Conservation (phyloP, 2,329 filamentous ascomycete species). For the Fusarium coicis region DNA sequence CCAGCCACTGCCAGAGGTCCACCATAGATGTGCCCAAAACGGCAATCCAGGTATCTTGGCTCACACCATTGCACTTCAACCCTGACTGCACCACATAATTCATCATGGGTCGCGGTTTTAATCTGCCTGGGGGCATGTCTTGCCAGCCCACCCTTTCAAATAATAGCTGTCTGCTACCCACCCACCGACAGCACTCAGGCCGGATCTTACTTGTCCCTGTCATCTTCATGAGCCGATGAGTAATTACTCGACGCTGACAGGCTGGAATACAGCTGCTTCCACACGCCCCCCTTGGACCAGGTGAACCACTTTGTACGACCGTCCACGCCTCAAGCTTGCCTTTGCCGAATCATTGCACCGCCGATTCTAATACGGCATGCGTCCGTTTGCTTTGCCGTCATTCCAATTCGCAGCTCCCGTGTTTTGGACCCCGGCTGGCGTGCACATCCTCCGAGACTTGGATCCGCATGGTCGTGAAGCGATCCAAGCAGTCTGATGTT, state of each 20-base stretch:
- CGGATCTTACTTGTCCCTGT: conserved; percentile 36
- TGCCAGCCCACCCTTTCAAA: conserved; percentile 24
- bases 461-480: conserved; percentile 38
- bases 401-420: conserved; percentile 39
- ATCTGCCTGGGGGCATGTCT: conserved; percentile 13
- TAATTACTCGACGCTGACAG: conserved; percentile 52
- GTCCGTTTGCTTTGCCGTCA: conserved; percentile 34
- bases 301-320: conserved; percentile 35
- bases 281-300: conserved; percentile 39
- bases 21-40: conserved; percentile 29
- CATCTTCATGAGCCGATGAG: conserved; percentile 44
- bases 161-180: conserved; percentile 23
- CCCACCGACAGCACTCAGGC: conserved; percentile 20
- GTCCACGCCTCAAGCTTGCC: conserved; percentile 20
- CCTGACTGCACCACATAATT: conserved; percentile 26
- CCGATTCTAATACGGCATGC: conserved; percentile 40
- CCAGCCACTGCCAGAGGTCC: conserved; percentile 29
- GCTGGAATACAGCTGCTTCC: conserved; percentile 38
- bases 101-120: conserved; percentile 14
- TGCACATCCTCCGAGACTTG: conserved; percentile 35
- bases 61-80: conserved; percentile 36
- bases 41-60: conserved; percentile 26
- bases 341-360: conserved; percentile 38
- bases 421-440: conserved; percentile 27
- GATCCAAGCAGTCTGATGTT: conserved; percentile 41